Base-by-base conservation (phyloP, 306 rosid genomes). In the Sindora glabra region DNA sequence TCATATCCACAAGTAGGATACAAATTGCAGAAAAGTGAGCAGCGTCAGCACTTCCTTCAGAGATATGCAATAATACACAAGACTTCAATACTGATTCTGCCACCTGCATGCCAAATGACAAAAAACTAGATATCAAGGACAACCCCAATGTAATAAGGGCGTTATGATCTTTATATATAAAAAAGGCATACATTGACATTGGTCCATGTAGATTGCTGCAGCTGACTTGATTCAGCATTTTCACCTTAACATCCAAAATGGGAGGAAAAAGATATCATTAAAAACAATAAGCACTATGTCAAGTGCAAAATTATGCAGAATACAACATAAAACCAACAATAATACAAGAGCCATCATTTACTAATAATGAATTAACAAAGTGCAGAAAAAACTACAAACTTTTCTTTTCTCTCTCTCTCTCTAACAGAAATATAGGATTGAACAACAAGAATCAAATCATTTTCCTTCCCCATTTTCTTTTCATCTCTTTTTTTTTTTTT, bases 1-100 rank as follows among this genome's bases (percentile, higher is more conserved):
- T 3, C 32, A 21, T 18, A 10, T 11, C 47, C 21, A 56, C n/a
- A 8, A 38, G 17, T 59, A 70, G 83, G 86, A 81, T 81, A 81
- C 87, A 81, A 67, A 81, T 71, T 24, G 83, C 76, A 19, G 79
- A 71, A 60, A 81, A 77, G 56, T 81, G 67, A 21, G 76, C 62
- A 38, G 81, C 87, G 60, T 74, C 79, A 11, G 46, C 45, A 59
- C 81, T 64, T 68, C 75, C 83, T 49, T 74, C 73, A 27, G 62
- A 63, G 23, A 81, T 59, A 64, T 77, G 81, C 74, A 81, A 62
- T 58, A 81, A 45, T 46, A 77, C 48, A 47, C 83, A 77, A 54
- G 68, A 81, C 66, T 81, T 81, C 40, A 71, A 46, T 38, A 77
- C 71, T 1, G 87, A 70, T 49, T 77, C 81, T 2, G 66, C 75